Percentiles rank a stretch among this genome's conserved stretches.
Conservation (phyloP, 2,329 filamentous ascomycete species). For the Stagonosporopsis cucurbitacearum region DNA sequence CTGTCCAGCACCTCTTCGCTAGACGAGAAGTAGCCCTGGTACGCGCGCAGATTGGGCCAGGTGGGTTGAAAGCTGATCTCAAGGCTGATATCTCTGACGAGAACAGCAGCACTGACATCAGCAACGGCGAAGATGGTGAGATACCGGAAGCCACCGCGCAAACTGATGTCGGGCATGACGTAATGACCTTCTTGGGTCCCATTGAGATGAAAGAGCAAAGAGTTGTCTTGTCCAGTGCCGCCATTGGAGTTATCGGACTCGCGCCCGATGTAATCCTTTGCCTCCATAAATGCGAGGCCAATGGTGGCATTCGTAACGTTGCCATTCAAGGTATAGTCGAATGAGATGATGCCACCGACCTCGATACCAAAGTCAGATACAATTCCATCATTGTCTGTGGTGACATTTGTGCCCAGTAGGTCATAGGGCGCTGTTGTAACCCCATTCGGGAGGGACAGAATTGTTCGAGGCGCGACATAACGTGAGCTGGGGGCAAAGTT, state of each 20-base stretch:
- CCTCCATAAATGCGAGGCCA: constrained; percentile 53
- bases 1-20: constrained; percentile 58
- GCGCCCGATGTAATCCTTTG: constrained; percentile 53
- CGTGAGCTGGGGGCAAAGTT: constrained; percentile 7
- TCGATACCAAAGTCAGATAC: constrained; percentile 67
- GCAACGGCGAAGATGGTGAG: constrained; percentile 56
- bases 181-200: constrained; percentile 46
- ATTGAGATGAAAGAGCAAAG: constrained; percentile 54
- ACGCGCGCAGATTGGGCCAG: constrained; percentile 53
- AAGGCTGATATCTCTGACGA: constrained; percentile 49
- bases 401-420: not conserved
- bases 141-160: constrained; percentile 62
- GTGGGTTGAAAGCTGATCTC: constrained; percentile 59
- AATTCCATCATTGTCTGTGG: not conserved
- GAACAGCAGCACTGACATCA: constrained; percentile 44
- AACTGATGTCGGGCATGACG: constrained; percentile 52
- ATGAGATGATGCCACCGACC: constrained; percentile 62
- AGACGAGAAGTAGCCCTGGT: constrained; percentile 47
- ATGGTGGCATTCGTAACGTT: constrained; percentile 45
- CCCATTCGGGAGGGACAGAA: constrained; percentile 3
- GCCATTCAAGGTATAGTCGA: constrained; percentile 54
- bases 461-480: not conserved
- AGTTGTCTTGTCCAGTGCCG: constrained; percentile 50
- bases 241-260: constrained; percentile 54
- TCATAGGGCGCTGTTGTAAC: not conserved